Base-by-base conservation (phyloP, 257 asterid genomes). In the Gentiana straminea region DNA sequence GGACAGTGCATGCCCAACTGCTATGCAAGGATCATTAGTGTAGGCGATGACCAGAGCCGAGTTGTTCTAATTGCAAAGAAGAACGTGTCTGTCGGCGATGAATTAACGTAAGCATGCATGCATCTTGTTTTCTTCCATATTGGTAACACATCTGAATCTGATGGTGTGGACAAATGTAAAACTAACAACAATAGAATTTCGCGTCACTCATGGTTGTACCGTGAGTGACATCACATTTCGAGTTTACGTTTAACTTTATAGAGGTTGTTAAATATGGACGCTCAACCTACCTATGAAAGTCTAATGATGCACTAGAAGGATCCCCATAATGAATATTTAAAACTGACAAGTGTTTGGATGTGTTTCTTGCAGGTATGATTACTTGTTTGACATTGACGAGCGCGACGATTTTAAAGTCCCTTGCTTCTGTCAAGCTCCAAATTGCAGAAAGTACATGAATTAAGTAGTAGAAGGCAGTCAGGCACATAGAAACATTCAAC, bases 1-100 rank as follows among this genome's bases (percentile, higher is more conserved):
- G 60, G 34, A 35, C 85, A 90, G 98, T 90, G 98, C 73, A 84
- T 84, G 98, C 98, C 95, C 59, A 90, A 86, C 71, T 90, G 96
- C 77, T 90, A 90, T 53, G 96, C 98, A 13, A 81, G 98, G 79
- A 90, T 90, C 62, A 84, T 86, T 94, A 86, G 96, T 52, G 98
- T 86, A 39, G 98, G 94, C 13, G 80, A 73, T 52, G 98, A 86
- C 48, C 91, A 90, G 78, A 84, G 94, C 81, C 83, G 98, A 76
- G 77, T 90, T 24, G 96, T 86, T 8, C 90, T 90, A 34, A 86
- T 90, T 46, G 94, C 98, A 32, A 86, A 86, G 88, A 61, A 81
- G 35, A 75, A 82, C 46, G 96, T 90, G 38, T 68, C 84, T 59
- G 88, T 83, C 61, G 98, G 98, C 13, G 94, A 86, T 63, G 98